These are phyloP conservation scores for Hygrophoropsis aurantiaca DNA, from an alignment of 768 basidiomycete species.

Conservation along the genomic window DNA sequence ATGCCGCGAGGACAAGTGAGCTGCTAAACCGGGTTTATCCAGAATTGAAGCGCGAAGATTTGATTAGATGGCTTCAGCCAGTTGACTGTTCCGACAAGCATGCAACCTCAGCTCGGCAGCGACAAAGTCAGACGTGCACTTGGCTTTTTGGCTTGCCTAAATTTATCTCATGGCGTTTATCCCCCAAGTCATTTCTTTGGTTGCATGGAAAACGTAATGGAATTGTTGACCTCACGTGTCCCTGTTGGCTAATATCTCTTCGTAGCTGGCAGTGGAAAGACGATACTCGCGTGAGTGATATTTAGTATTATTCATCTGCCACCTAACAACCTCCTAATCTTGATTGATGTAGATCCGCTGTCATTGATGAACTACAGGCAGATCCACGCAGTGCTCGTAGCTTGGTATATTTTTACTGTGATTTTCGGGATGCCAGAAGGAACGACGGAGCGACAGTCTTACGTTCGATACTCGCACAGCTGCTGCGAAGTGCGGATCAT, in stretches of 20 bases:
- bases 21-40: too few species aligned
- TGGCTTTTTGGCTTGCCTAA: constrained; percentile 21
- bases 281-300: constrained; percentile 17
- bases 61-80: constrained; percentile 21
- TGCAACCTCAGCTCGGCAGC: constrained; percentile 22
- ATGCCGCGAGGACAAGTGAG: too few species aligned
- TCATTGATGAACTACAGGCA: constrained; percentile 5
- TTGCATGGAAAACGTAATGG: constrained; percentile 22
- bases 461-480: constrained; percentile 25
- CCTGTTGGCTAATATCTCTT: not conserved
- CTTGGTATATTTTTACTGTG: constrained; percentile 26
- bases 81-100: constrained; percentile 23
- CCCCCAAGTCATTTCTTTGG: constrained; percentile 21
- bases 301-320: too few species aligned
- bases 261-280: constrained; percentile 18
- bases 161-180: constrained; percentile 15
- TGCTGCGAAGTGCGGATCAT: constrained; percentile 20
- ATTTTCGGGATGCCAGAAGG: constrained; percentile 24
- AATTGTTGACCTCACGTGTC: not conserved
- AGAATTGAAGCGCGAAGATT: constrained; percentile 3
- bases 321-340: too few species aligned
- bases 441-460: constrained; percentile 15
- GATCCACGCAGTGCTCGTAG: not conserved
- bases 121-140: constrained; percentile 20
- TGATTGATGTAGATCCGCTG: not conserved